phyloP scores from a whole-genome alignment of 768 basidiomycete genomes.

The Suillus decipiens region DNA sequence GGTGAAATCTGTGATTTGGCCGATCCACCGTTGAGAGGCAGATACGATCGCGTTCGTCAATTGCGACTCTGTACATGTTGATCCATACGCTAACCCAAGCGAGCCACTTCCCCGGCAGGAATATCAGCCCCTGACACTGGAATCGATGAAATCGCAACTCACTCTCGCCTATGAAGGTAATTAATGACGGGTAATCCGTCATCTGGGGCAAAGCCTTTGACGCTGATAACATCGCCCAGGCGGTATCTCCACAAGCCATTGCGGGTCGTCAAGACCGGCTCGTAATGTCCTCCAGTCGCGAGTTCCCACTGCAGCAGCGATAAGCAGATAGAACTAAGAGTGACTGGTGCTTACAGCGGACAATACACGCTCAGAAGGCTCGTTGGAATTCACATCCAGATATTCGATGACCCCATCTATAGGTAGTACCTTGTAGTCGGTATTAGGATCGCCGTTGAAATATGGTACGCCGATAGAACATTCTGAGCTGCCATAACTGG shows the following conservation, averaged over 20 bases:
- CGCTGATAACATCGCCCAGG: conserved; percentile 10
- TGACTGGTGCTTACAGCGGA: not conserved
- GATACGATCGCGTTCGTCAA: conserved; percentile 6
- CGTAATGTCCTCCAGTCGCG: conserved; percentile 9
- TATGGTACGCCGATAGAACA: conserved; percentile 1
- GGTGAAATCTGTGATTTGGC: conserved; percentile 10
- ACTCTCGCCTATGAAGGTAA: conserved; percentile 8
- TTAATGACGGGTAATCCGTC: conserved; percentile 14
- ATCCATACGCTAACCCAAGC: conserved; percentile 5
- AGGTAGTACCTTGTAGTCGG: not conserved
- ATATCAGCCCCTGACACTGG: not conserved
- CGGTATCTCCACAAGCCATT: conserved; percentile 16
- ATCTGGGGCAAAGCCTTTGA: conserved; percentile 13
- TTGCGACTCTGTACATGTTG: conserved; percentile 4
- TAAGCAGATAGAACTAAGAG: not conserved
- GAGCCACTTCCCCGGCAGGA: conserved; percentile 9
- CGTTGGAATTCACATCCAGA: not conserved
- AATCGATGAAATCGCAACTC: not conserved
- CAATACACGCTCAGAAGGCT: not conserved
- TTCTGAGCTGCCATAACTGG: conserved; percentile 6
- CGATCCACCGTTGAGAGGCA: conserved; percentile 5
- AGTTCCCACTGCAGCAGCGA: conserved; percentile 10
- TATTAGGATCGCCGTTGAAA: conserved; percentile 1
- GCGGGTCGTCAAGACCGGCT: conserved; percentile 11
- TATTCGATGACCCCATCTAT: conserved; percentile 7